A percentile compares a stretch with the other conserved stretches of the same genome.
Evolutionary conservation across 1,284 basidiomycete species (phyloP).

Genomic region (Sanghuangporus sanghuang): DNA sequence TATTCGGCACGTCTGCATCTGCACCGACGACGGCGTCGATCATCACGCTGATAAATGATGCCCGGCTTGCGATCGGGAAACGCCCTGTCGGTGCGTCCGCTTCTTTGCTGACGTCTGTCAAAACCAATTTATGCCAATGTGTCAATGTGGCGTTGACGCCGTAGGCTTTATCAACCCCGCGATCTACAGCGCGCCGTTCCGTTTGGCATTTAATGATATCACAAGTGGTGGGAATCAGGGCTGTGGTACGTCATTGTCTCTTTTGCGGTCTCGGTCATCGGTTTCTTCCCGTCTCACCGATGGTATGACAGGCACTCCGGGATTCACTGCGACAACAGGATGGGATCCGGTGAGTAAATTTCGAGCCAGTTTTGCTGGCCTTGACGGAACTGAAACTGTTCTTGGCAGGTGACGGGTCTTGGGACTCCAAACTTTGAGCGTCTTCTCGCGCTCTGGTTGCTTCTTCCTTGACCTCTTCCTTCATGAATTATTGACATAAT

Average conservation of each 20-base stretch:
- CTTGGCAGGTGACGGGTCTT: conserved; percentile 15
- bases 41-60: conserved; percentile 45
- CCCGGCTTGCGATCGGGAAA: conserved; percentile 33
- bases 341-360: conserved; percentile 18
- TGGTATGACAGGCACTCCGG: conserved; percentile 8
- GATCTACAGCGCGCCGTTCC: conserved; percentile 27
- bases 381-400: background rate
- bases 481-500: background rate
- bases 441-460: conserved; percentile 14
- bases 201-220: conserved; percentile 32
- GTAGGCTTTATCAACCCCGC: conserved; percentile 35
- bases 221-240: conserved; percentile 29
- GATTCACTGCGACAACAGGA: conserved; percentile 15
- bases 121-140: background rate
- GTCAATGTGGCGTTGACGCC: background rate
- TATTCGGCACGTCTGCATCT: conserved; percentile 34
- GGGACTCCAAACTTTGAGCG: conserved; percentile 19
- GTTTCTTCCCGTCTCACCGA: background rate
- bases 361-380: background rate
- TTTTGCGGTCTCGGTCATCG: background rate
- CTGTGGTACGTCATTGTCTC: conserved; percentile 19
- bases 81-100: conserved; percentile 27
- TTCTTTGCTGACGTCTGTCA: background rate
- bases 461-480: conserved; percentile 8
- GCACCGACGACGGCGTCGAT: conserved; percentile 42